These are phyloP conservation scores for Nepenthes alata DNA, from an alignment of 179 eudicot species.

Conservation along the genomic window DNA sequence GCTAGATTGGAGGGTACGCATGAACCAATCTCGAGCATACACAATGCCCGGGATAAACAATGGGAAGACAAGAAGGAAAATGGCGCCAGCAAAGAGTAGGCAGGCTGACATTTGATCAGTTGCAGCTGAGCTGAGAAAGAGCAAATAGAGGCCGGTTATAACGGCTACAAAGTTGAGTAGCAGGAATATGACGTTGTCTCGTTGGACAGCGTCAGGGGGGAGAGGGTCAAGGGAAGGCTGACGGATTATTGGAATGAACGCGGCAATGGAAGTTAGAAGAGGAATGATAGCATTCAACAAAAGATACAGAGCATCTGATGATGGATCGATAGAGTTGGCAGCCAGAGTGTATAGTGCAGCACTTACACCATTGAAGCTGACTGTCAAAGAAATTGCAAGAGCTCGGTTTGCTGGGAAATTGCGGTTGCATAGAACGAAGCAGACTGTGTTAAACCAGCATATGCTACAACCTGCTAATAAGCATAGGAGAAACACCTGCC, in stretches of 20 bases:
- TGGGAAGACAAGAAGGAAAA: constrained; percentile 50
- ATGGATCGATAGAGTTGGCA: constrained; percentile 47
- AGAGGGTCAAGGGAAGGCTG: constrained; percentile 40
- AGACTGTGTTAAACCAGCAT: constrained; percentile 93
- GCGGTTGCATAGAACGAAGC: constrained; percentile 65
- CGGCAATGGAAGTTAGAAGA: constrained; percentile 40
- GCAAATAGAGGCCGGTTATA: constrained; percentile 71
- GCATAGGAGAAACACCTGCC: constrained; percentile 69
- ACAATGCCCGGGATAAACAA: constrained; percentile 55
- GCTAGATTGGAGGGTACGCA: constrained; percentile 27
- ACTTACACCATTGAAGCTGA: constrained; percentile 82
- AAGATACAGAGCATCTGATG: constrained; percentile 48
- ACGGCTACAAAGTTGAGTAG: constrained; percentile 49
- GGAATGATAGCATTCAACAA: constrained; percentile 62
- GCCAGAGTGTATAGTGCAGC: constrained; percentile 79
- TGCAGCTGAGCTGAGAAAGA: constrained; percentile 33
- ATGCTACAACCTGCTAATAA: constrained; percentile 84
- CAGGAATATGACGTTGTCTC: constrained; percentile 45
- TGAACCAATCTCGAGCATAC: constrained; percentile 64
- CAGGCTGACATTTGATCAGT: constrained; percentile 17
- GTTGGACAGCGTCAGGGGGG: constrained; percentile 23
- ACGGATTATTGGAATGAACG: constrained; percentile 54
- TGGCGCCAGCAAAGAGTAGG: constrained; percentile 48
- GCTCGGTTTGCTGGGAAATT: constrained; percentile 63
- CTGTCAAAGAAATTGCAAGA: constrained; percentile 66